These are phyloP conservation scores for Microstegium vimineum DNA, from an alignment of 176 grass and related monocot genomes.

Conservation along the genomic window DNA sequence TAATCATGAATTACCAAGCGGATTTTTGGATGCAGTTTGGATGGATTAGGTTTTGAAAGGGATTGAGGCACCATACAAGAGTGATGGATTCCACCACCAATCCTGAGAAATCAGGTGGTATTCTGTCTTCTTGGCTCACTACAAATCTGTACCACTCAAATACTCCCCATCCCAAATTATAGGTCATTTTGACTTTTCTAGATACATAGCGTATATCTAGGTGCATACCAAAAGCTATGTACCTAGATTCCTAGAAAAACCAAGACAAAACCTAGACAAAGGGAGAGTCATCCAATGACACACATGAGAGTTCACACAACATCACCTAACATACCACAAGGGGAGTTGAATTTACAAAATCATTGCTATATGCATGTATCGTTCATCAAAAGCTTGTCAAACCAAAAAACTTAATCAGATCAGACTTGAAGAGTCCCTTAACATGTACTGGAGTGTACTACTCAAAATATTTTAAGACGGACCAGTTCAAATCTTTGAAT, in stretches of 20 bases:
- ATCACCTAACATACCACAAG: neutral
- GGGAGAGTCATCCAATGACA: neutral
- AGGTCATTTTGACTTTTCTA: neutral
- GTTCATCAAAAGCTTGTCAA: neutral
- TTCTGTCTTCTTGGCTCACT: neutral
- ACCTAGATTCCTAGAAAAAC: no score
- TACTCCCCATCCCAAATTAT: neutral
- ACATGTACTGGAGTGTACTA: neutral
- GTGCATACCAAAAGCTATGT: no score
- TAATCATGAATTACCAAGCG: neutral
- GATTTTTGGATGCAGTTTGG: neutral
- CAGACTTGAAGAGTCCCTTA: neutral
- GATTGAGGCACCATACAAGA: neutral
- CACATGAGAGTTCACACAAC: neutral
- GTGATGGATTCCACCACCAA: neutral
- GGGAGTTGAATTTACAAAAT: neutral
- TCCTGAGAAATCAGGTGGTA: constrained; percentile 7
- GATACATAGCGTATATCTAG: neutral
- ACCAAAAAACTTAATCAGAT: neutral
- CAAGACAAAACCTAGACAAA: neutral
- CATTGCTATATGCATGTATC: neutral
- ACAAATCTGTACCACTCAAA: neutral
- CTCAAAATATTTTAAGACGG: neutral
- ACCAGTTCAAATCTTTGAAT: neutral
- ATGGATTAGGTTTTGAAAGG: neutral